These are phyloP conservation scores for Boletus patriciae DNA, from an alignment of 768 basidiomycete species.

Conservation along the genomic window DNA sequence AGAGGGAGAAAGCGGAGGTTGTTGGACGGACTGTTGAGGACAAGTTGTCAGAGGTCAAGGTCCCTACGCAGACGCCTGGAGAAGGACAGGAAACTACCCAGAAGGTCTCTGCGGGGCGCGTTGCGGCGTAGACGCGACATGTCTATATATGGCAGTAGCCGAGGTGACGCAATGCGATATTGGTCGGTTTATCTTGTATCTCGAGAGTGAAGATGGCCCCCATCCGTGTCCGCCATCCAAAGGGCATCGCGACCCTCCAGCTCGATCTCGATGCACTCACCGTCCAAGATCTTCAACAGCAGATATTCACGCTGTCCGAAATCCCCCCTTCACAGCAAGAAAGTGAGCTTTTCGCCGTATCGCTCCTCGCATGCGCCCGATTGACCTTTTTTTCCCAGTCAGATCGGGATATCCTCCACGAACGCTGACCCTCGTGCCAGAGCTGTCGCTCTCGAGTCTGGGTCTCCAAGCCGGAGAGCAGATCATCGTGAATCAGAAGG, in stretches of 20 bases:
- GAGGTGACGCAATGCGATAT: constrained; percentile 14
- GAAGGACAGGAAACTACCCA: neutral
- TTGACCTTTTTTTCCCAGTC: constrained; percentile 42
- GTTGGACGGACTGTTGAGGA: constrained; percentile 28
- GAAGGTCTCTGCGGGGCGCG: neutral
- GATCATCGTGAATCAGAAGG: constrained; percentile 67
- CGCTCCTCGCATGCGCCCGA: neutral
- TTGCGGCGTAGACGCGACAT: constrained; percentile 9
- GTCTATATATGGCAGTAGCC: constrained; percentile 11
- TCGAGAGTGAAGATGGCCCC: constrained; percentile 52
- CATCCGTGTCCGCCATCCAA: constrained; percentile 80
- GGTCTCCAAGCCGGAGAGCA: constrained; percentile 81
- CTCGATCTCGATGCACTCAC: constrained; percentile 61
- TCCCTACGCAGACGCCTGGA: constrained; percentile 15
- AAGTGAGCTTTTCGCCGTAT: constrained; percentile 47
- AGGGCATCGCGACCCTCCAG: constrained; percentile 77
- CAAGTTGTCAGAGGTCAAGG: constrained; percentile 19
- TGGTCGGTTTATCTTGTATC: neutral
- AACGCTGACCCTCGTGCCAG: constrained; percentile 66
- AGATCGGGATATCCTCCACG: constrained; percentile 86
- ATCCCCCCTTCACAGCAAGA: constrained; percentile 79
- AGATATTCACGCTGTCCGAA: constrained; percentile 63
- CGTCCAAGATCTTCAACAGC: constrained; percentile 72
- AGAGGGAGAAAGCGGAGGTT: constrained; percentile 40
- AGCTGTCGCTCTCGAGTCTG: constrained; percentile 72